Conservation (phyloP, 805 yeast species). For the Metschnikowia bowlesiae region DNA sequence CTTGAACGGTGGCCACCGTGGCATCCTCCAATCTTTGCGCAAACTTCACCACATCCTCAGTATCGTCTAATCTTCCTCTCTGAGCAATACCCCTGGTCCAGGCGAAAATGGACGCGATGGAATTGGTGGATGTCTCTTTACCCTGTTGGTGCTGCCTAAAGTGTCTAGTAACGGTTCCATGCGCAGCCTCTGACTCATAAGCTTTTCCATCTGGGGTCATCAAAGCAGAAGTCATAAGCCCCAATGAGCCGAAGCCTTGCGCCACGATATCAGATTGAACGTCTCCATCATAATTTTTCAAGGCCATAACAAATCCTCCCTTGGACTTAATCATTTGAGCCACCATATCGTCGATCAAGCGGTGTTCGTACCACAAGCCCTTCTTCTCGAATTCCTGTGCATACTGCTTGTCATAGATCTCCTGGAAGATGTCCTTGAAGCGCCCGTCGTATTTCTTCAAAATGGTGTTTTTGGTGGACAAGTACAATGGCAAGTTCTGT, state of each 20-base stretch:
- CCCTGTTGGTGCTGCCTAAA: slow-evolving; percentile 95
- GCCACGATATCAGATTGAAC: slow-evolving; percentile 96
- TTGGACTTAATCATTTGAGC: slow-evolving; percentile 96
- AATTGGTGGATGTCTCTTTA: slow-evolving; percentile 94
- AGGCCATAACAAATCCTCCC: slow-evolving; percentile 93
- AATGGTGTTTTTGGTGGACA: slow-evolving; percentile 93
- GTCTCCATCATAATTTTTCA: slow-evolving; percentile 98
- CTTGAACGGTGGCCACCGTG: slow-evolving; percentile 77
- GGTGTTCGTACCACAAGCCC: slow-evolving; percentile 96
- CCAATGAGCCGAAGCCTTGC: slow-evolving; percentile 95
- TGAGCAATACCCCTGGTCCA: slow-evolving; percentile 94
- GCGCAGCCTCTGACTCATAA: slow-evolving; percentile 97
- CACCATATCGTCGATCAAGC: slow-evolving; percentile 97
- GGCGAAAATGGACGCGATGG: slow-evolving; percentile 95
- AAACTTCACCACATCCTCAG: slow-evolving; percentile 80
- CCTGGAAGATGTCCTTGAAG: slow-evolving; percentile 90
- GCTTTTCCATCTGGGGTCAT: slow-evolving; percentile 96
- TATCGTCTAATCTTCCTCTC: slow-evolving; percentile 83
- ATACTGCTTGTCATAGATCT: slow-evolving; percentile 66
- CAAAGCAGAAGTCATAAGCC: slow-evolving; percentile 95
- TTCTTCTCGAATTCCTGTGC: slow-evolving; percentile 63
- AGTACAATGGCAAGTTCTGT: slow-evolving; percentile 73
- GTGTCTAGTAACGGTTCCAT: slow-evolving; percentile 97
- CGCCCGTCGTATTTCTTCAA: slow-evolving; percentile 91
- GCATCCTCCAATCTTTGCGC: slow-evolving; percentile 79